Conservation (phyloP, 2,329 filamentous ascomycete genomes). For the Penicillium olsonii region DNA sequence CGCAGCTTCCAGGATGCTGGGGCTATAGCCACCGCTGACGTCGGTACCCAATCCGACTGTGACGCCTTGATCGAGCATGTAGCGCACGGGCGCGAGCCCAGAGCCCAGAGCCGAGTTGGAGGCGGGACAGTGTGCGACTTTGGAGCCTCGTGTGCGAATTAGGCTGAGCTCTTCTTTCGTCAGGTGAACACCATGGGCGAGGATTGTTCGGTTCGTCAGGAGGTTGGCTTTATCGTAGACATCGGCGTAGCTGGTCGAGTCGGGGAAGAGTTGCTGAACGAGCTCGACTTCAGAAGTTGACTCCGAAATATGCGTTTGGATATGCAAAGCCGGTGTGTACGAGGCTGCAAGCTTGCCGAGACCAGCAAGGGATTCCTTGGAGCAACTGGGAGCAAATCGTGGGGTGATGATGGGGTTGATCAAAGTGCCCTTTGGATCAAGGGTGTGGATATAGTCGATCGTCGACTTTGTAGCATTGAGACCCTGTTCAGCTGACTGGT, state of each 20-base stretch:
- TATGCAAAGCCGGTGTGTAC: conserved; percentile 58
- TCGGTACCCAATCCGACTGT: conserved; percentile 87
- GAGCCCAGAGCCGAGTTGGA: conserved; percentile 76
- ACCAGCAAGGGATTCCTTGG: conserved; percentile 55
- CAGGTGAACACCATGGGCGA: conserved; percentile 84
- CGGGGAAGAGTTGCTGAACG: conserved; percentile 70
- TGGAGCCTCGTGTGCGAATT: conserved; percentile 62
- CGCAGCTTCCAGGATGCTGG: conserved; percentile 77
- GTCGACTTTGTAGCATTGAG: conserved; percentile 58
- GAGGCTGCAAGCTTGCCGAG: conserved; percentile 67
- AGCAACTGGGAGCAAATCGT: conserved; percentile 61
- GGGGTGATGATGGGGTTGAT: conserved; percentile 79
- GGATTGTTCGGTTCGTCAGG: conserved; percentile 70
- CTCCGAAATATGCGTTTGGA: conserved; percentile 90
- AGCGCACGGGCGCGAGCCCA: conserved; percentile 74
- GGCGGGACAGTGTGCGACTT: conserved; percentile 82
- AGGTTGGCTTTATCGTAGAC: conserved; percentile 77
- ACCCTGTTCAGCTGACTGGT: conserved; percentile 63
- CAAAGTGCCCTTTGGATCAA: conserved; percentile 66
- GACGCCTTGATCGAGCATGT: conserved; percentile 72
- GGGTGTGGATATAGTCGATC: conserved; percentile 64
- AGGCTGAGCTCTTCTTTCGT: conserved; percentile 65
- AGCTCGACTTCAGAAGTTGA: conserved; percentile 73
- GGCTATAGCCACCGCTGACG: conserved; percentile 82
- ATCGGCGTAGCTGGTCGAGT: conserved; percentile 65